phyloP scores from a whole-genome alignment of 2,329 filamentous ascomycete genomes.

The Ceratocystis colombiana region DNA sequence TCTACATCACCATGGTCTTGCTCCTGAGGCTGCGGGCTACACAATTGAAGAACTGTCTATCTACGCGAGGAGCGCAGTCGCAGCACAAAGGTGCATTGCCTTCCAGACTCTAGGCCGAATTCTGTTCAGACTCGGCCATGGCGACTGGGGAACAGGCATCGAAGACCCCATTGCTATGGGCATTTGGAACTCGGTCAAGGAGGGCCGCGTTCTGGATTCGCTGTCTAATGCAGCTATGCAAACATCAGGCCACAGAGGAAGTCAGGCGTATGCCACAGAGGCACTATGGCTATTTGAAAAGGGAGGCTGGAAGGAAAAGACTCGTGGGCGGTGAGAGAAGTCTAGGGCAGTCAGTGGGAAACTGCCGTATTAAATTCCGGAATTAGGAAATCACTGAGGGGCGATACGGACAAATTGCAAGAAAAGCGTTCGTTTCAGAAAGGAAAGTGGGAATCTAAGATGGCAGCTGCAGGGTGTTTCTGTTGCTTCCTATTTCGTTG shows the following conservation, averaged over 20 bases:
- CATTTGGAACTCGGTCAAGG: conserved; percentile 70
- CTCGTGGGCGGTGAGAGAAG: conserved; percentile 41
- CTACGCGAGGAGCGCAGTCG: conserved; percentile 68
- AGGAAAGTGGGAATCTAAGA: neutral
- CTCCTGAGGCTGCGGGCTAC: conserved; percentile 88
- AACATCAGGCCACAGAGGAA: conserved; percentile 63
- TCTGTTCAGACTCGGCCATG: conserved; percentile 69
- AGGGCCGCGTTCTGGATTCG: conserved; percentile 65
- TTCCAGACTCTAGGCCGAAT: conserved; percentile 85
- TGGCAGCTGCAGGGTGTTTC: too few species aligned
- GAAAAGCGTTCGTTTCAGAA: neutral
- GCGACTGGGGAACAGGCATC: conserved; percentile 51
- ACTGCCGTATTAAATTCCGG: neutral
- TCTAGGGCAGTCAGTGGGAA: neutral
- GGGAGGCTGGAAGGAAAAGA: conserved; percentile 59
- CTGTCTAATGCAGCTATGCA: conserved; percentile 65
- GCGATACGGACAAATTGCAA: neutral
- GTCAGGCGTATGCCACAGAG: conserved; percentile 74
- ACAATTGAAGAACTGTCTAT: conserved; percentile 78
- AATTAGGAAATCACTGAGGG: neutral
- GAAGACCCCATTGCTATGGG: conserved; percentile 59
- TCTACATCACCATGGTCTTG: conserved; percentile 85
- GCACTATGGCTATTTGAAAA: conserved; percentile 74
- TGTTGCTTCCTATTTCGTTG: neutral
- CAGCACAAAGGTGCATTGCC: conserved; percentile 80